Evolutionary conservation across 192 early-diverging fungal species (phyloP).

Genomic region (Podila epicladia): DNA sequence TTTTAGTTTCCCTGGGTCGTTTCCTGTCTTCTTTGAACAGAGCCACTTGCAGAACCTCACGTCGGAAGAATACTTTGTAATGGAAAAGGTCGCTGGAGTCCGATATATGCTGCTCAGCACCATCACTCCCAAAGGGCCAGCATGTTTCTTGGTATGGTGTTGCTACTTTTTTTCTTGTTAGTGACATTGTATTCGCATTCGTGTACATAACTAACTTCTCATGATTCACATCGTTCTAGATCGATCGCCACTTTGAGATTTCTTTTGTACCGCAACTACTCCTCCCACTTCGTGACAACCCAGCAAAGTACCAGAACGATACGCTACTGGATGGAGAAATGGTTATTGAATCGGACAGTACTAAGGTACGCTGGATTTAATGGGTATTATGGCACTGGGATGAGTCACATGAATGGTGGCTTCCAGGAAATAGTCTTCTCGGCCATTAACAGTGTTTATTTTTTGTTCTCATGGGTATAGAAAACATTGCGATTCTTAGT

Average conservation of each 20-base stretch:
- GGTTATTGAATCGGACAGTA: constrained; percentile 66
- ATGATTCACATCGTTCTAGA: constrained; percentile 35
- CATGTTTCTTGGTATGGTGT: constrained; percentile 62
- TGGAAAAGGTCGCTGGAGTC: constrained; percentile 62
- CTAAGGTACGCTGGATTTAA: constrained; percentile 42
- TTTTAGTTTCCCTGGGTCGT: constrained; percentile 70
- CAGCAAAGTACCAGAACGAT: constrained; percentile 64
- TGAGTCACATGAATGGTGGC: not conserved
- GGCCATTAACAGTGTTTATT: not conserved
- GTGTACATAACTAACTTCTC: not conserved
- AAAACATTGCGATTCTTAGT: constrained; percentile 61
- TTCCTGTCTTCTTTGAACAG: constrained; percentile 63
- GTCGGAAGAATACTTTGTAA: constrained; percentile 70
- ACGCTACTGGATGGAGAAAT: constrained; percentile 84
- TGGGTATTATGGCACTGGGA: not conserved
- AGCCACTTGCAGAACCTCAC: constrained; percentile 58
- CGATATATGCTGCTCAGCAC: constrained; percentile 61
- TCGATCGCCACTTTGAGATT: constrained; percentile 77
- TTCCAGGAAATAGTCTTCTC: not conserved
- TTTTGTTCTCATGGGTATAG: constrained; percentile 11
- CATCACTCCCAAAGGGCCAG: constrained; percentile 62
- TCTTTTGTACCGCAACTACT: constrained; percentile 68
- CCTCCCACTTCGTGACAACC: constrained; percentile 58
- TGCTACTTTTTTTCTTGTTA: not conserved
- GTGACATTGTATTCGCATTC: not conserved